Evolutionary conservation across 139 green algal genomes (phyloP), one percentile per base, ranked within the genome.

Genomic region (Astrephomene gubernaculifera): DNA sequence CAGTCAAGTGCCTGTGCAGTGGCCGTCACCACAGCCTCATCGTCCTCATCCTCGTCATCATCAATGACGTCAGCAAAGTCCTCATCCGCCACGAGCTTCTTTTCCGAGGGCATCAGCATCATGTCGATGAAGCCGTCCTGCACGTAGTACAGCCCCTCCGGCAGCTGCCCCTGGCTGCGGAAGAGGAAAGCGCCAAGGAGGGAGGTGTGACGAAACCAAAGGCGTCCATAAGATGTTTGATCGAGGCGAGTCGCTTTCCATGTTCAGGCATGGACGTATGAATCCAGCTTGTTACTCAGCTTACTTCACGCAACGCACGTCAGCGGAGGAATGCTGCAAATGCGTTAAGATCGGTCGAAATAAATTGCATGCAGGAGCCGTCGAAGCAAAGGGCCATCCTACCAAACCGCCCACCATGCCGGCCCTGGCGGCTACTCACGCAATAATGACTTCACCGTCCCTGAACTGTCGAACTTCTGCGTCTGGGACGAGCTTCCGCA

Each of bases 91-190:
- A 86, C 79, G 44, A 79, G 44, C 45, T 78, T 79, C 33, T 68
- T 68, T 38, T 78, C 79, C 22, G 8, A 35, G 12, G 79, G 65
- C 65, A 86, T 78, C 25, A 79, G 43, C 71, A 88, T 49, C 73
- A 85, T 71, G 73, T 85, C 75, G 45, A 78, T 49, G 22, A 49
- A 81, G 60, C 87, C 87, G 27, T 49, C n/a, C 61, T 87, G 76
- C 24, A 90, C 87, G 52, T 88, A 82, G 87, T 88, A 90, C 33
- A 90, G 45, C 7, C 87, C 87, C 41, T 90, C 87, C 1, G 87
- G 87, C 31, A 88, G 60, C 52, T 84, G 35, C 21, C 82, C 82
- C 52, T 90, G 75, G 19, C 81, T 87, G 52, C 41, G 33, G 24
- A 27, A 12, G 12, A 57, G n/a, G n/a, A n/a, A n/a, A n/a, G n/a